These are phyloP conservation scores for Globisporangium paddicum DNA, from an alignment of 352 stramenopile species.

Conservation along the genomic window DNA sequence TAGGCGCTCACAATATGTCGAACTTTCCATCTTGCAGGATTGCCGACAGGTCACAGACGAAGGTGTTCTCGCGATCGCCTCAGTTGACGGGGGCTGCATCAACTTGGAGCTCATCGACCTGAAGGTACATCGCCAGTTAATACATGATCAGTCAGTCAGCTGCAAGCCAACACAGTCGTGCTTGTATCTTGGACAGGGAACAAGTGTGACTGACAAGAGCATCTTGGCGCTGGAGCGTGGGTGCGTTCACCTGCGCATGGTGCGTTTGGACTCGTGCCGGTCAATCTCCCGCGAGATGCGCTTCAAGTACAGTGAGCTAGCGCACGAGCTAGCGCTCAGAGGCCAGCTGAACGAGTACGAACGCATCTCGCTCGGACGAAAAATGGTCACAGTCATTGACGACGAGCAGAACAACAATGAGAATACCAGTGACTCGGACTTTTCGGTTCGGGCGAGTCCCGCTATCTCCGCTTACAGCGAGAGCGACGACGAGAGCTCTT, in stretches of 20 bases:
- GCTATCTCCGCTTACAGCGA: neutral
- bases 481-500: neutral
- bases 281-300: slow-evolving; percentile 52
- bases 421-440: slow-evolving; percentile 23
- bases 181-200: slow-evolving; percentile 28
- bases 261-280: slow-evolving; percentile 69
- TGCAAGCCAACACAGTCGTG: neutral
- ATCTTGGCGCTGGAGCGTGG: slow-evolving; percentile 32
- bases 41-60: slow-evolving; percentile 45
- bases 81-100: slow-evolving; percentile 20
- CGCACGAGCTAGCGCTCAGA: slow-evolving; percentile 14
- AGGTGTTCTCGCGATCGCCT: slow-evolving; percentile 33
- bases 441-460: neutral
- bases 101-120: slow-evolving; percentile 55
- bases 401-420: slow-evolving; percentile 22
- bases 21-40: slow-evolving; percentile 22
- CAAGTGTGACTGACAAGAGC: slow-evolving; percentile 39
- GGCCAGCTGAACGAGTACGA: slow-evolving; percentile 27
- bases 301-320: slow-evolving; percentile 27
- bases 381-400: slow-evolving; percentile 31
- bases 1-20: neutral
- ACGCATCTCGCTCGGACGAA: slow-evolving; percentile 28
- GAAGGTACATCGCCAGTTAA: slow-evolving; percentile 29
- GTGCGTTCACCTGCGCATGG: slow-evolving; percentile 37
- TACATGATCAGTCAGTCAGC: neutral